A percentile compares a stretch with the other conserved stretches of the same genome.
phyloP scores from a whole-genome alignment of 257 asterid genomes.

The Paulownia fortunei region DNA sequence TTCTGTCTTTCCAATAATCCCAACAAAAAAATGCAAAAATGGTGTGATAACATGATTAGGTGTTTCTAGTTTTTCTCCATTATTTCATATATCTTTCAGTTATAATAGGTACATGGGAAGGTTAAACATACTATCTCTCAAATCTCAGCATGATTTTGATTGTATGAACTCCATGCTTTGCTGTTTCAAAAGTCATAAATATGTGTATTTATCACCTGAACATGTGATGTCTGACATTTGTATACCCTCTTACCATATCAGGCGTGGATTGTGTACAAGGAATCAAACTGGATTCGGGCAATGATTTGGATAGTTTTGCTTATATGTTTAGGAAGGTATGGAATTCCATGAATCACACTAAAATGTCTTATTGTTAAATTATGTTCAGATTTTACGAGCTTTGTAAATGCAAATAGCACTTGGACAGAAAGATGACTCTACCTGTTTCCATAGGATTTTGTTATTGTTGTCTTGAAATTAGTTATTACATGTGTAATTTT shows the following conservation, averaged over 20 bases:
- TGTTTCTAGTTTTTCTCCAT: not conserved
- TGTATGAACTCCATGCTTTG: not conserved
- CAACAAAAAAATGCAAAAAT: not conserved
- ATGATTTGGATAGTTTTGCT: conserved; percentile 65
- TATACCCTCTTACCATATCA: conserved; percentile 35
- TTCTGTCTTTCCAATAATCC: not conserved
- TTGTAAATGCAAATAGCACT: not conserved
- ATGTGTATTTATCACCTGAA: conserved; percentile 11
- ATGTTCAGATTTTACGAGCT: not conserved
- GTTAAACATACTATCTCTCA: not conserved
- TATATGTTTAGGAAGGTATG: conserved; percentile 81
- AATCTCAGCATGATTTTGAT: not conserved
- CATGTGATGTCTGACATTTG: conserved; percentile 25
- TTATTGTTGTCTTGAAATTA: conserved; percentile 20
- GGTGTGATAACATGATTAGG: not conserved
- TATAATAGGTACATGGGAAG: not conserved
- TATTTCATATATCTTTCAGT: not conserved
- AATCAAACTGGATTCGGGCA: conserved; percentile 63
- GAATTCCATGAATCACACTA: not conserved
- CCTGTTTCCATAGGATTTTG: not conserved
- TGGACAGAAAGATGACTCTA: not conserved
- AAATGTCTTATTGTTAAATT: not conserved
- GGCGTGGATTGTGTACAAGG: conserved; percentile 84
- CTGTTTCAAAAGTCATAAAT: not conserved
- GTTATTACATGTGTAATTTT: not conserved